Evolutionary conservation across 1,284 basidiomycete genomes (phyloP).

Genomic region (Sphagnurus paluster): DNA sequence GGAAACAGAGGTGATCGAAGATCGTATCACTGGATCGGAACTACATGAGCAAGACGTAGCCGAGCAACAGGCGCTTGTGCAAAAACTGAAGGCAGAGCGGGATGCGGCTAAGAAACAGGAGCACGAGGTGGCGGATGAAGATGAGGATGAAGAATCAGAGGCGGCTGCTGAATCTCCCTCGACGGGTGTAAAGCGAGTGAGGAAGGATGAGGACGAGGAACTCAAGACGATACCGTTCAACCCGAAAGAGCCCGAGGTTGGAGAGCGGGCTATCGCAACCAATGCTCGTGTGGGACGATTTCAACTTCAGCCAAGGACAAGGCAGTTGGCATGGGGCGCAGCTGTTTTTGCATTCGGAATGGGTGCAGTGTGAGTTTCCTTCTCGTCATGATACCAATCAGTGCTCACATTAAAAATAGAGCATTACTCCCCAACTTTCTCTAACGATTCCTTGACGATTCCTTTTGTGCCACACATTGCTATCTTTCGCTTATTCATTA

Average conservation of each 20-base stretch:
- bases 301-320: slow-evolving; percentile 59
- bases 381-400: neutral
- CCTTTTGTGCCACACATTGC: slow-evolving; percentile 15
- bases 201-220: slow-evolving; percentile 53
- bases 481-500: too few relatives aligned
- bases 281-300: slow-evolving; percentile 58
- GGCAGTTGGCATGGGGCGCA: slow-evolving; percentile 73
- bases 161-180: slow-evolving; percentile 17
- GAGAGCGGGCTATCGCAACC: slow-evolving; percentile 60
- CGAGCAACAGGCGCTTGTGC: slow-evolving; percentile 72
- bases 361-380: slow-evolving; percentile 62
- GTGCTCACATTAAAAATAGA: slow-evolving; percentile 23
- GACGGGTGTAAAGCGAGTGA: slow-evolving; percentile 44
- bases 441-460: slow-evolving; percentile 21
- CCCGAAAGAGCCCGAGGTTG: slow-evolving; percentile 62
- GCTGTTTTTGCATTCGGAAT: slow-evolving; percentile 73
- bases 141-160: slow-evolving; percentile 30
- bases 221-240: slow-evolving; percentile 47
- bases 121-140: slow-evolving; percentile 19
- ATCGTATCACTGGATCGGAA: slow-evolving; percentile 60
- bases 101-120: slow-evolving; percentile 26
- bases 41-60: slow-evolving; percentile 65
- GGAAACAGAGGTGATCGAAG: slow-evolving; percentile 47
- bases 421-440: slow-evolving; percentile 52
- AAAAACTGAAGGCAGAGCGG: slow-evolving; percentile 59